Evolutionary conservation across 768 basidiomycete genomes (phyloP).

Genomic region (Floccularia luteovirens): DNA sequence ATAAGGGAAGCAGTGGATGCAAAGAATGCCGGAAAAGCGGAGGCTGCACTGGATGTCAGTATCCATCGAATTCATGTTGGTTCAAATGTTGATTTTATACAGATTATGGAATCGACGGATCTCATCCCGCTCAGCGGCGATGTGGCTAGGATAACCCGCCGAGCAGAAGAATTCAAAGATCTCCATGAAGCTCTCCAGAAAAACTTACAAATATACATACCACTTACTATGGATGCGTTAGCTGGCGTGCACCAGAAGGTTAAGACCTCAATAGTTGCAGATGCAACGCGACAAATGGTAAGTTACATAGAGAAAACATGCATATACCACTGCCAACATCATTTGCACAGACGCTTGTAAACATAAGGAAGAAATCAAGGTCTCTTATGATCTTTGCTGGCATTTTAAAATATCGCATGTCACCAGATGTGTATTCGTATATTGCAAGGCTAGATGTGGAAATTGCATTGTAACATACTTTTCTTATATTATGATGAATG

Average conservation of each 20-base stretch:
- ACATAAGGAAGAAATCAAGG: slow-evolving; percentile 73
- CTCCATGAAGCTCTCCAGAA: slow-evolving; percentile 81
- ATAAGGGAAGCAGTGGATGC: slow-evolving; percentile 78
- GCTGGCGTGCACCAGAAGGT: slow-evolving; percentile 72
- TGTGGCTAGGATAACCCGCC: slow-evolving; percentile 73
- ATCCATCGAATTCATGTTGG: background rate
- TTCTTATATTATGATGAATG: slow-evolving; percentile 2
- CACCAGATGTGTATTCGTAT: slow-evolving; percentile 85
- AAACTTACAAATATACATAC: slow-evolving; percentile 83
- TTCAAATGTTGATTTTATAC: background rate
- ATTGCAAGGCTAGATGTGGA: slow-evolving; percentile 81
- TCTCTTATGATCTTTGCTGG: slow-evolving; percentile 86
- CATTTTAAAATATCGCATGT: slow-evolving; percentile 84
- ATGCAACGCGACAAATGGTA: slow-evolving; percentile 74
- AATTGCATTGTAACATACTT: slow-evolving; percentile 52
- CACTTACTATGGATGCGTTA: slow-evolving; percentile 89
- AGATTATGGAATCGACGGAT: slow-evolving; percentile 85
- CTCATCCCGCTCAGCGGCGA: slow-evolving; percentile 86
- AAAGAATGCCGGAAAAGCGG: slow-evolving; percentile 63
- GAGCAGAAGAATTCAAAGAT: slow-evolving; percentile 86
- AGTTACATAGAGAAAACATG: slow-evolving; percentile 13
- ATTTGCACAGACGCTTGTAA: slow-evolving; percentile 45
- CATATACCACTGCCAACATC: slow-evolving; percentile 6
- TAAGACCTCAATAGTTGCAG: slow-evolving; percentile 65
- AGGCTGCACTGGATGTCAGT: slow-evolving; percentile 77